phyloP scores from a whole-genome alignment of 106 monocot genomes.

The Cymbidium sinense region DNA sequence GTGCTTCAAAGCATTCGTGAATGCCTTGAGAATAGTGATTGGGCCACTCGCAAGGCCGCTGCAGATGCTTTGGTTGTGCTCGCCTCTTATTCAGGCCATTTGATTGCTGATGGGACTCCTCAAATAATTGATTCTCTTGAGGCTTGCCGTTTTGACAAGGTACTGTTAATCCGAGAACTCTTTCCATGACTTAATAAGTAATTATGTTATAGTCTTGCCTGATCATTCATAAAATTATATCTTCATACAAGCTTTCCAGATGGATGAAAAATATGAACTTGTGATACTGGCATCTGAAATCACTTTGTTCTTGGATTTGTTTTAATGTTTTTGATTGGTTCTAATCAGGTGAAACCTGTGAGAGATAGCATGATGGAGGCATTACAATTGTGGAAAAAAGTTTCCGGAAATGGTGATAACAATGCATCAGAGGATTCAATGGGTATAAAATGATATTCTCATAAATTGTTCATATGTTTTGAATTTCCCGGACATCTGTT shows the following conservation, averaged over 20 bases:
- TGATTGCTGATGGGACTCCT: constrained; percentile 61
- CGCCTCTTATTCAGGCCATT: constrained; percentile 62
- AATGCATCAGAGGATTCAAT: constrained; percentile 27
- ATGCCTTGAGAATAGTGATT: constrained; percentile 86
- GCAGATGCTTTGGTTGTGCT: constrained; percentile 73
- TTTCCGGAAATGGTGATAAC: constrained; percentile 43
- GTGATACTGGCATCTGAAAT: background rate
- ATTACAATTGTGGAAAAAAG: constrained; percentile 63
- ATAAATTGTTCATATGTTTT: background rate
- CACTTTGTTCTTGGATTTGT: background rate
- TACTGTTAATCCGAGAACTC: constrained; percentile 9
- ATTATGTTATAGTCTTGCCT: background rate
- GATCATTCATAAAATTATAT: background rate
- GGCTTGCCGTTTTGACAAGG: constrained; percentile 96
- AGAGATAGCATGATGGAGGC: constrained; percentile 92
- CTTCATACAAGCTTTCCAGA: background rate
- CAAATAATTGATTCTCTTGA: constrained; percentile 66
- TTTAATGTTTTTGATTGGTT: background rate
- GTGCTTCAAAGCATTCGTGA: constrained; percentile 74
- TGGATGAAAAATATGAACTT: background rate
- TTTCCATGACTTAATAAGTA: background rate
- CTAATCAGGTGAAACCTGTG: constrained; percentile 81
- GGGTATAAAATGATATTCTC: constrained; percentile 21
- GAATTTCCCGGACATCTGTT: background rate
- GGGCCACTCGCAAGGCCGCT: constrained; percentile 88